Percentiles rank a stretch among this genome's conserved stretches.
Conservation (phyloP, 371 early-diverging fungal species). For the Dichotomocladium elegans region DNA sequence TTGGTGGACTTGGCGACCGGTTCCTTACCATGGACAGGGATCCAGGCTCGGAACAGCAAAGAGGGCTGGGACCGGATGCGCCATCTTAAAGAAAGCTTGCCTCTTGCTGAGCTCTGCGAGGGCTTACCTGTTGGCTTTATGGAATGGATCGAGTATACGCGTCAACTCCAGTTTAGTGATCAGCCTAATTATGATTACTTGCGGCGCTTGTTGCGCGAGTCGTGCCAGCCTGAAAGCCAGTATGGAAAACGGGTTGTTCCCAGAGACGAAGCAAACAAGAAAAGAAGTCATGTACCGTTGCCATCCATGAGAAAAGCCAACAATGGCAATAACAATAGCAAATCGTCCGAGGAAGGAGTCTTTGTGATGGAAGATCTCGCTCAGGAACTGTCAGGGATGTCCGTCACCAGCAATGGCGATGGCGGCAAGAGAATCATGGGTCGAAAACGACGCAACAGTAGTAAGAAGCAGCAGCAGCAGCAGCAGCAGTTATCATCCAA, state of each 20-base stretch:
- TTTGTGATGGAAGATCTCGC: conserved; percentile 24
- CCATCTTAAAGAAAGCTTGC: conserved; percentile 49
- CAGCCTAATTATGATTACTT: conserved; percentile 85
- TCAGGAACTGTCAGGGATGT: conserved; percentile 10
- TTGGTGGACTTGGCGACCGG: conserved; percentile 55
- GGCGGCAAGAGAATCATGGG: conserved; percentile 1
- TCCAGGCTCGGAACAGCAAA: conserved; percentile 53
- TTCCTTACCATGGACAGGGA: conserved; percentile 60
- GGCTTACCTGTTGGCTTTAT: conserved; percentile 54
- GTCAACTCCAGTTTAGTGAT: conserved; percentile 83
- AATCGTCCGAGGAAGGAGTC: conserved; percentile 7
- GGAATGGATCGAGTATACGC: conserved; percentile 68
- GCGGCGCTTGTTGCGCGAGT: conserved; percentile 35
- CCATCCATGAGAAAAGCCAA: not conserved
- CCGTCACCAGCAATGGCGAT: not conserved
- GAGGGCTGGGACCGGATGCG: conserved; percentile 64
- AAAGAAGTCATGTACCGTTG: not conserved
- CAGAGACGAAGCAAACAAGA: not conserved
- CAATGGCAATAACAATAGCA: not conserved
- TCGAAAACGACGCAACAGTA: not conserved
- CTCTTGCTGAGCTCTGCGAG: conserved; percentile 51
- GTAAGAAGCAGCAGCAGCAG: not conserved
- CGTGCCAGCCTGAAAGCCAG: not conserved
- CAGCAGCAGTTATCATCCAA: not conserved
- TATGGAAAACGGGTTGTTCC: not conserved